Percentiles rank a stretch among this genome's conserved stretches.
These are phyloP conservation scores for Fusarium acutatum DNA, from an alignment of 2,329 filamentous ascomycete genomes.

Conservation along the genomic window DNA sequence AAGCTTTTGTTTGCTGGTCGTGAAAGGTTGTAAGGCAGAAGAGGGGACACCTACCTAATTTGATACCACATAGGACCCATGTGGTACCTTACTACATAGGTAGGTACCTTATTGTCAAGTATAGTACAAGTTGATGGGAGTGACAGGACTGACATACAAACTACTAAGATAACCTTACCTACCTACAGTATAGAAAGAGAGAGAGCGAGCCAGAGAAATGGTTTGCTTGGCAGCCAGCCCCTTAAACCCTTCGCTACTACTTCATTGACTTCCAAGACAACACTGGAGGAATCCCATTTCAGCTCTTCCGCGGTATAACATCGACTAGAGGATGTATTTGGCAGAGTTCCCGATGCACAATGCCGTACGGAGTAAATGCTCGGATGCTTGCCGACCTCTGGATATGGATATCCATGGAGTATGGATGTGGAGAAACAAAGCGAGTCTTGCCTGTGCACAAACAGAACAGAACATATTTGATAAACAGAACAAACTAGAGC, in stretches of 20 bases:
- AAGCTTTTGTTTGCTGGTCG: not conserved
- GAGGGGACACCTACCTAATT: not conserved
- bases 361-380: not conserved
- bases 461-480: not conserved
- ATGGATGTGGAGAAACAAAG: slow-evolving; percentile 13
- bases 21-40: not conserved
- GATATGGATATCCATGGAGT: not conserved
- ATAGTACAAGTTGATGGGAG: not conserved
- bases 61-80: not conserved
- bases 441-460: not conserved
- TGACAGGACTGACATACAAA: not conserved
- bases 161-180: not conserved
- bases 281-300: not conserved
- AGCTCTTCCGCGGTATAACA: not conserved
- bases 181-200: not conserved
- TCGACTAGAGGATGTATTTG: not conserved
- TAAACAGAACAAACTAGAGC: not conserved
- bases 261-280: not conserved
- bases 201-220: not conserved
- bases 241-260: not conserved
- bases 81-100: not conserved
- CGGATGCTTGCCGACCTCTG: slow-evolving; percentile 17
- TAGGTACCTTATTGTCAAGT: not conserved
- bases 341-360: not conserved
- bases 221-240: not conserved